Conservation (phyloP, 2,329 filamentous ascomycete genomes). For the Alternaria incomplexa region DNA sequence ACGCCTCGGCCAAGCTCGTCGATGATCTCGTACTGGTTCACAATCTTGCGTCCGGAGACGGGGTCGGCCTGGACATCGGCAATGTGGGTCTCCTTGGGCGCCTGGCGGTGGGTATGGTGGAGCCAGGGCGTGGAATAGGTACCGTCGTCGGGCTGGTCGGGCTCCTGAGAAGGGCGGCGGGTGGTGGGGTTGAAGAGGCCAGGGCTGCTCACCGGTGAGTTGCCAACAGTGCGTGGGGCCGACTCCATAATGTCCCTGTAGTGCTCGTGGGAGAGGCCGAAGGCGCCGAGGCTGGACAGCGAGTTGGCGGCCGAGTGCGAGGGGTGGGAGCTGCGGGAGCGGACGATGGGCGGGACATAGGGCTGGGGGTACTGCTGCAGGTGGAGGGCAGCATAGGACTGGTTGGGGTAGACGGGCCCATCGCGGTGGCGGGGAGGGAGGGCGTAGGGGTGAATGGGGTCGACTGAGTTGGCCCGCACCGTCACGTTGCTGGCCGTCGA, state of each 20-base stretch:
- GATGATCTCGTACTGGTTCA: conserved; percentile 97
- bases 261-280: conserved; percentile 44
- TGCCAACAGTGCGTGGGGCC: conserved; percentile 52
- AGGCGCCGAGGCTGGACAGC: conserved; percentile 50
- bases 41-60: conserved; percentile 89
- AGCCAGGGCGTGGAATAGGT: conserved; percentile 58
- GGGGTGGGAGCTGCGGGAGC: conserved; percentile 52
- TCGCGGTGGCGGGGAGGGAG: conserved; percentile 30
- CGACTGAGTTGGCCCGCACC: conserved; percentile 45
- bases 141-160: conserved; percentile 42
- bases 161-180: conserved; percentile 36
- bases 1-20: conserved; percentile 95
- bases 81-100: conserved; percentile 75
- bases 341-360: conserved; percentile 45
- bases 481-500: conserved; percentile 52
- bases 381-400: conserved; percentile 58
- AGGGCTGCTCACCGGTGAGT: conserved; percentile 56
- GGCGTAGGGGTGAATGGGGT: conserved; percentile 25
- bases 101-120: conserved; percentile 56
- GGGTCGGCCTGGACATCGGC: conserved; percentile 89
- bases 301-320: conserved; percentile 48
- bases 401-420: conserved; percentile 55
- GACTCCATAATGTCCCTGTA: conserved; percentile 45
- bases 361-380: conserved; percentile 52
- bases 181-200: conserved; percentile 53